Evolutionary conservation across 2,329 filamentous ascomycete genomes (phyloP), one percentile per base, ranked within the genome.

Genomic region (Rachicladosporium sp.): DNA sequence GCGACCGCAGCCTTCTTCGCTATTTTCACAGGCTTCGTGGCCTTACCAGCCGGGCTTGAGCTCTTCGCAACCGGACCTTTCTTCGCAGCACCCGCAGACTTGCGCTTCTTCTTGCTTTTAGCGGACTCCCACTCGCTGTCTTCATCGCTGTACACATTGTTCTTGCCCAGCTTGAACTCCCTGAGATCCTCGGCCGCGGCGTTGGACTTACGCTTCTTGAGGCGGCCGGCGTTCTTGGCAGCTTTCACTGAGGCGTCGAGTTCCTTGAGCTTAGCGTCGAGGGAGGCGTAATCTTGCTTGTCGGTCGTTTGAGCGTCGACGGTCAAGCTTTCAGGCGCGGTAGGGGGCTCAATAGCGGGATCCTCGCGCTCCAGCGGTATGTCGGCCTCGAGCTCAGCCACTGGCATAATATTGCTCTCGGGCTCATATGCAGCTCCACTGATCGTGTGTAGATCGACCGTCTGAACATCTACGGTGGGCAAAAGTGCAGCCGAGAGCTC

Each of bases 161-260:
- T 41, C 10, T 37, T 36, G 7, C 35, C 50, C 7, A 47, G 55
- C 21, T 47, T 58, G 53, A 55, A 60, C 15, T 48, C 47, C 12
- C 36, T 36, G 13, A 37, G 31, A 35, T 60, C 54, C 6, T 57
- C 56, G 23, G 54, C 50, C 31, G 46, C 40, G 27, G 43, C 47
- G 27, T 49, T 50, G 9, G 49, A 46, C 50, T 64, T 65, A 43
- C 62, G 57, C 52, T 64, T 66, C 47, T 63, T 64, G 4, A 52
- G 45, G 37, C 48, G 48, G 11, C 36, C 39, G 8, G 41, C 27
- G 43, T 50, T 56, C 38, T 46, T 52, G 7, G 37, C 39, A 32
- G 40, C 40, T 19, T 53, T 53, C 33, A 48, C 50, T 30, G 49
- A 41, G 21, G 41, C 46, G 19, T 54, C 49, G 3, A 54, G 46